phyloP scores from a whole-genome alignment of 176 grass and related monocot genomes.

The Canna indica region DNA sequence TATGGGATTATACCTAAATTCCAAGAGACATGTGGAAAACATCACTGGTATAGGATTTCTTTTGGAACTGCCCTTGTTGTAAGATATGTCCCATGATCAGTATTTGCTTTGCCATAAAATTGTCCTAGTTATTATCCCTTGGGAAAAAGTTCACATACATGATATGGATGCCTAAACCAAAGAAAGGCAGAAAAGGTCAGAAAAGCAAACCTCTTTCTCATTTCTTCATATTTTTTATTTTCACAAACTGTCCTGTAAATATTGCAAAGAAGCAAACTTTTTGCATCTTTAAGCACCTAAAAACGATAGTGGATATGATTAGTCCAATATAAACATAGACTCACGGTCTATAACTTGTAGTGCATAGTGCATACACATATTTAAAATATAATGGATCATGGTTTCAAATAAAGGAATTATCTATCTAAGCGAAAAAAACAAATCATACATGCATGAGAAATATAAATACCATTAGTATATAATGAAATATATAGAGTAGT shows the following conservation, averaged over 20 bases:
- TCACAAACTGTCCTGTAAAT: conserved; percentile 85
- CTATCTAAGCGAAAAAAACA: not conserved
- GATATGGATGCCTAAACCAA: not conserved
- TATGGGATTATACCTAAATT: no score
- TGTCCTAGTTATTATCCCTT: not conserved
- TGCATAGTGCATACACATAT: not conserved
- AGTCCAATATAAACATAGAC: not conserved
- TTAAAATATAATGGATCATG: not conserved
- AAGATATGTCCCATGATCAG: not conserved
- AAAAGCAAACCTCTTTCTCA: conserved; percentile 61
- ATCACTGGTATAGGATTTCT: no score
- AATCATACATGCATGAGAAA: not conserved
- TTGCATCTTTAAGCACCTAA: conserved; percentile 84
- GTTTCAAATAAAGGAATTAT: not conserved
- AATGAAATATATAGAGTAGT: no score
- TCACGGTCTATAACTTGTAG: not conserved
- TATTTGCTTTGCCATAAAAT: not conserved
- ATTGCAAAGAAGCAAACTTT: conserved; percentile 82
- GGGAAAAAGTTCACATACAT: not conserved
- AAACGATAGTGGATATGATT: conserved; percentile 3
- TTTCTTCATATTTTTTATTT: conserved; percentile 69
- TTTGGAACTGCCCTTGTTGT: no score
- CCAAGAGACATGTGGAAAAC: not conserved
- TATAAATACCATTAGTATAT: no score
- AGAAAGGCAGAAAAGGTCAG: not conserved